Conservation (phyloP, 1,284 basidiomycete genomes). For the Melampsora larici-populina region DNA sequence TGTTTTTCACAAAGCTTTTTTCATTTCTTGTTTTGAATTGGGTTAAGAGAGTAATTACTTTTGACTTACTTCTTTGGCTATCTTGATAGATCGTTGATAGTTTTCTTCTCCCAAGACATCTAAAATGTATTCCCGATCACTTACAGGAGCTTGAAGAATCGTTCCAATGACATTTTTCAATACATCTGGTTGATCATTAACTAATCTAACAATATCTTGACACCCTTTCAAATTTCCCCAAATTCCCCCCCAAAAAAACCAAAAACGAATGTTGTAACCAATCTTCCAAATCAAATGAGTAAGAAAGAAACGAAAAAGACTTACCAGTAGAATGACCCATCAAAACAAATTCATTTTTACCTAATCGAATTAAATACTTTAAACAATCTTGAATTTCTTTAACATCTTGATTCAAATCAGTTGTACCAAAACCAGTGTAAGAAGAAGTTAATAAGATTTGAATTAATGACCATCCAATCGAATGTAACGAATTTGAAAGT, state of each 20-base stretch:
- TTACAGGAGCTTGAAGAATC: conserved; percentile 41
- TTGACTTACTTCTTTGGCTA: conserved; percentile 14
- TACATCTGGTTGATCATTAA: conserved; percentile 3
- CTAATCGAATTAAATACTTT: conserved; percentile 3
- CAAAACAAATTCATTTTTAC: conserved; percentile 25
- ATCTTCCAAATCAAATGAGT: background rate
- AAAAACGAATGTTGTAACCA: background rate
- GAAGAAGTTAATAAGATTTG: conserved; percentile 32
- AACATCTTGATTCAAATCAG: conserved; percentile 9
- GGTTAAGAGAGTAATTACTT: too few species aligned
- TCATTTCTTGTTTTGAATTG: too few species aligned
- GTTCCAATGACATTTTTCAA: background rate
- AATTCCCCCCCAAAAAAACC: background rate
- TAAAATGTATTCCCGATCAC: conserved; percentile 41
- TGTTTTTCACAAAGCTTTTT: too few species aligned
- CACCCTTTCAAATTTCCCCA: conserved; percentile 9
- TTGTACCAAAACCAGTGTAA: conserved; percentile 29
- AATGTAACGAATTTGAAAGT: conserved; percentile 10
- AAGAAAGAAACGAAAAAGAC: background rate
- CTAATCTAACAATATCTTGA: conserved; percentile 37
- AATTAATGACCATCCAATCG: conserved; percentile 18
- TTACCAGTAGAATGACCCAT: conserved; percentile 38
- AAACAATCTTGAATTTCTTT: conserved; percentile 10
- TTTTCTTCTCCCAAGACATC: conserved; percentile 14
- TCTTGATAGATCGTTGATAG: conserved; percentile 12